Base-by-base conservation (phyloP, 2,329 filamentous ascomycete species). In the Coniochaeta sp. region DNA sequence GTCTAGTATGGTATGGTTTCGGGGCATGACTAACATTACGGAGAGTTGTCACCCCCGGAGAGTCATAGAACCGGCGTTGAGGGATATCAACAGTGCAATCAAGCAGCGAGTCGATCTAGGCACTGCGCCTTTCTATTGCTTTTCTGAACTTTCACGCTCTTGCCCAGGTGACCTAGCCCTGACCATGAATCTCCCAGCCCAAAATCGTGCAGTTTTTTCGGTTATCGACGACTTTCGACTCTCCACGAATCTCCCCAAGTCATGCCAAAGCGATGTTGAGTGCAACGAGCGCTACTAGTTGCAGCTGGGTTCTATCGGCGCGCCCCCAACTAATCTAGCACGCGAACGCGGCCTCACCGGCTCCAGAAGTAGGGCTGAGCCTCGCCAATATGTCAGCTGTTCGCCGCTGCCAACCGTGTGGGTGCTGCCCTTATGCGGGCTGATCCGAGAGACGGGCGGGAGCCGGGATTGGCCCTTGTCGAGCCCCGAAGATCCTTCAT, bases 41-140 rank as follows among this genome's bases (percentile, higher is more conserved):
- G 47, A 24, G 47, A 52, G 47, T 31, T 52, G 26, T 52, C 47
- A 28, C 47, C 47, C 24, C 47, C 17, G 47, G 7, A 52, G 22
- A 52, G 47, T 52, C 47, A 52, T 52, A 52, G 47, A 52, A n/a
- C 24, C 47, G 47, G 47, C 47, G 47, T 52, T 52, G 47, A 52
- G 47, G 47, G 47, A 52, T 52, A 52, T 52, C 24, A 52, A 52
- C 47, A 52, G 14, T 52, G 24, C 24, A 52, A 52, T 52, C 47
- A 52, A 52, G 26, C 24, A 52, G 24, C 47, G 24, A 52, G 6
- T 40, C 17, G 38, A 40, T 40, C 17, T 40, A 17, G 38, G 38
- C 17, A n/a, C 9, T n/a, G 16, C 17, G 38, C 38, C 19, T 47
- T 52, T 14, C 5, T 8, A 31, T 52, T 52, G 26, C 22, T 17